Evolutionary conservation across 176 grass and related monocot species (phyloP), one percentile per base, ranked within the genome.

Genomic region (Carex cristatella): DNA sequence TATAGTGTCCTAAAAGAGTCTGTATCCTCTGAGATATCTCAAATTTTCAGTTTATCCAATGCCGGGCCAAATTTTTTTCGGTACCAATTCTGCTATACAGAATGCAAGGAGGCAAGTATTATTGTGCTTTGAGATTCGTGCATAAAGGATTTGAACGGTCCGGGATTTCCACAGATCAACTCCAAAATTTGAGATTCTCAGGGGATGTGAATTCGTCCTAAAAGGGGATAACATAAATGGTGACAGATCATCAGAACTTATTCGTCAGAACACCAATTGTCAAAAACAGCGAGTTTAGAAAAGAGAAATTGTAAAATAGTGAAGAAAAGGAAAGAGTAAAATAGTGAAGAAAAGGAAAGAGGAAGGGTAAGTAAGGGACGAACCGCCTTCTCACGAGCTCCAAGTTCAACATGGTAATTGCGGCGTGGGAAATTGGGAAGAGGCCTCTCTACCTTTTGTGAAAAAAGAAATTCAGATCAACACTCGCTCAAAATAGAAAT

Each of bases 301-400:
- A 14, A 4, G 30, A 67, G 15, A 27, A 49, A 49, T 49, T 16
- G 46, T 7, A 64, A 14, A 48, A 7, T 62, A 31, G 27, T 18
- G 46, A 60, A 63, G 57, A 49, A 63, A 85, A 76, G 83, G 37
- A 8, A 46, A 33, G 69, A 73, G 69, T 7, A 64, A 14, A 48
- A 7, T 62, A 31, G 27, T 18, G 46, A 60, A 63, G 57, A 49
- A 63, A 85, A 76, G 83, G 37, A 8, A 46, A 33, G 69, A 73
- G 69, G 44, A 13, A 74, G 19, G 10, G 38, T 18, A 4, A 54
- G 16, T 40, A 35, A 9, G 28, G 10, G 4, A 75, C 84, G 56
- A 35, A 85, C 84, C 84, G 84, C 71, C 69, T 79, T 79, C 84
- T 85, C 84, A 37, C 84, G 84, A 65, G 73, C 18, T 63, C 70